Evolutionary conservation across 2,329 filamentous ascomycete genomes (phyloP).

Genomic region (Trichoderma polysporum): DNA sequence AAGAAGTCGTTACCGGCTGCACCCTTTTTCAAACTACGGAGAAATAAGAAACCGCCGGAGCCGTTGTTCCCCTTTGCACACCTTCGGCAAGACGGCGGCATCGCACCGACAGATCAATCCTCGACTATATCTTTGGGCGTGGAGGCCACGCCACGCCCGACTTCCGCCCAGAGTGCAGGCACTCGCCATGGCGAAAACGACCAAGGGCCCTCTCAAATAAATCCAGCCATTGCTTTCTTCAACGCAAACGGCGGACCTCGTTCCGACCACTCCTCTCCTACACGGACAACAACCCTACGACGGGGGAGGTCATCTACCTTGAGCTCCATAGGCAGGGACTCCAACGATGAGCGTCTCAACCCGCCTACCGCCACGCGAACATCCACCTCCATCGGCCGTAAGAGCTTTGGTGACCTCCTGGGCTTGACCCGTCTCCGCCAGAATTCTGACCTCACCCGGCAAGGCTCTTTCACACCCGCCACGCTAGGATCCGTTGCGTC

Average conservation of each 20-base stretch:
- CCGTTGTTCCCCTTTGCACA: conserved; percentile 83
- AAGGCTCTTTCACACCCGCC: conserved; percentile 66
- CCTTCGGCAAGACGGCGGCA: conserved; percentile 68
- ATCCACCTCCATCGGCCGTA: conserved; percentile 85
- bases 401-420: conserved; percentile 89
- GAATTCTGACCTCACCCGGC: conserved; percentile 71
- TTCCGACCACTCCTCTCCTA: conserved; percentile 67
- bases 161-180: conserved; percentile 36
- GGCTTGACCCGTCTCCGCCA: conserved; percentile 76
- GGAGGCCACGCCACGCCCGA: conserved; percentile 36
- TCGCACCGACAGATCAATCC: conserved; percentile 35
- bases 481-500: conserved; percentile 70
- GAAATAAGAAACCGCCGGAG: conserved; percentile 71
- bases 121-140: conserved; percentile 45
- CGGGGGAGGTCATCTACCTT: conserved; percentile 86
- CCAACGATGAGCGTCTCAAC: conserved; percentile 67
- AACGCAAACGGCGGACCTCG: conserved; percentile 37
- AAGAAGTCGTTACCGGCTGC: conserved; percentile 62
- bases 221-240: conserved; percentile 39
- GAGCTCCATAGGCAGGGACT: conserved; percentile 74
- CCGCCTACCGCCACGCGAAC: conserved; percentile 65
- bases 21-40: conserved; percentile 78
- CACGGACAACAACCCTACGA: conserved; percentile 57
- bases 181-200: conserved; percentile 26
- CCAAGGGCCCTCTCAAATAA: conserved; percentile 25